These are phyloP conservation scores for Logfia minima DNA, from an alignment of 129 eudicot genomes.

Conservation along the genomic window DNA sequence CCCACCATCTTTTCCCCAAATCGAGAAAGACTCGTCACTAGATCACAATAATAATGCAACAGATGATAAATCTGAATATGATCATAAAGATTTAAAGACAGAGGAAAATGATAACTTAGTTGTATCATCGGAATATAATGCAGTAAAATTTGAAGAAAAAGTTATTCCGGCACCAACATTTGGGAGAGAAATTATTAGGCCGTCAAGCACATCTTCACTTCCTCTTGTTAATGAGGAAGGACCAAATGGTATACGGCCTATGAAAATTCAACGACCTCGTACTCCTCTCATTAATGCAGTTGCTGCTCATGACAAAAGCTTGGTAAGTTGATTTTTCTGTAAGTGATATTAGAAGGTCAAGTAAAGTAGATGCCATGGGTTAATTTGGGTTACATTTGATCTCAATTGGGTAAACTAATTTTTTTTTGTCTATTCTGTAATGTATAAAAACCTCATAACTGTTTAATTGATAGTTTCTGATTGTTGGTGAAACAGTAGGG, in stretches of 20 bases:
- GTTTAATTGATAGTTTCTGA: neutral
- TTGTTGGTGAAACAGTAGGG: neutral
- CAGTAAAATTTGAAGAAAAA: slow-evolving; percentile 23
- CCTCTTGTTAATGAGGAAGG: slow-evolving; percentile 41
- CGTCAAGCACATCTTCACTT: slow-evolving; percentile 29
- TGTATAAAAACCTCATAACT: neutral
- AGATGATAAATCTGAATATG: slow-evolving; percentile 20
- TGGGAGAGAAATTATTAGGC: slow-evolving; percentile 38
- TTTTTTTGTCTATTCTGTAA: too few species aligned
- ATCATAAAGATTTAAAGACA: slow-evolving; percentile 8
- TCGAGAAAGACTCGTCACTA: neutral
- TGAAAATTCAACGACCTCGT: slow-evolving; percentile 69
- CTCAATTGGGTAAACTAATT: too few species aligned
- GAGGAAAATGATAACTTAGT: slow-evolving; percentile 4
- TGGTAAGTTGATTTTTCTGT: slow-evolving; percentile 40
- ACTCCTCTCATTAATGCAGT: slow-evolving; percentile 80
- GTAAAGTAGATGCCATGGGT: neutral
- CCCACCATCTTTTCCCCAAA: slow-evolving; percentile 35
- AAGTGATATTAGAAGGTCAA: neutral
- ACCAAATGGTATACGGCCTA: slow-evolving; percentile 44
- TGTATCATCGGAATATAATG: slow-evolving; percentile 1
- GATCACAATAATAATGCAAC: slow-evolving; percentile 18
- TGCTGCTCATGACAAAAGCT: slow-evolving; percentile 83
- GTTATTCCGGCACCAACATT: slow-evolving; percentile 22
- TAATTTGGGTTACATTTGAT: neutral